phyloP scores from a whole-genome alignment of 441 rosid species.

The Dalechampia spathulata region DNA sequence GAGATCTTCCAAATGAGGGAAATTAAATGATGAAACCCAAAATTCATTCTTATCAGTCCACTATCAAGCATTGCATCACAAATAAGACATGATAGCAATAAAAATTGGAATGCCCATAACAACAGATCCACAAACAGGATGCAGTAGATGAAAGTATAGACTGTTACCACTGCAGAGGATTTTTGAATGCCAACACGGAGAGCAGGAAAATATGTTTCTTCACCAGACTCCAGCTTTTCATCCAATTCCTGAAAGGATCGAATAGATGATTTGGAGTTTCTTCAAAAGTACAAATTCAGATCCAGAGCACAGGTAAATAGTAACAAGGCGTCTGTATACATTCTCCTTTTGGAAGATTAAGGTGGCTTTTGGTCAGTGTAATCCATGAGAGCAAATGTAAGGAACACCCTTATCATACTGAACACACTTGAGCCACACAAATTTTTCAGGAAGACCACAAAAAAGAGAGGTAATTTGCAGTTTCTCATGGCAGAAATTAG shows the following conservation, averaged over 20 bases:
- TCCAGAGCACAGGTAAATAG: conserved; percentile 3
- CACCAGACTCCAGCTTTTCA: conserved; percentile 69
- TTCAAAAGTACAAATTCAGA: conserved; percentile 4
- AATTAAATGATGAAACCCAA: neutral
- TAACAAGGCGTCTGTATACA: neutral
- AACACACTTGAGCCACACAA: neutral
- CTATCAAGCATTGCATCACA: neutral
- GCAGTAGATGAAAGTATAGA: neutral
- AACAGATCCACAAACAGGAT: conserved; percentile 11
- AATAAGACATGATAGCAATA: neutral
- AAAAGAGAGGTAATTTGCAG: too few relatives aligned
- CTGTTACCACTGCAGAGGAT: conserved; percentile 70
- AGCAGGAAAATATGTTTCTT: conserved; percentile 82
- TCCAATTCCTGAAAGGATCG: conserved; percentile 47
- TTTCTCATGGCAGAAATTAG: too few relatives aligned
- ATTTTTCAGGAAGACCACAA: too few relatives aligned
- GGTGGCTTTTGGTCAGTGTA: neutral
- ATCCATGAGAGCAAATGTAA: neutral
- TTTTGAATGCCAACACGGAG: conserved; percentile 55
- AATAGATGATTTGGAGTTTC: neutral
- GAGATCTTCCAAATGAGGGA: neutral
- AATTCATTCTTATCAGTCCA: neutral
- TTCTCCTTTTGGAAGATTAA: neutral
- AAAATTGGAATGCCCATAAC: too few relatives aligned
- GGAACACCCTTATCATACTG: neutral